Conservation (phyloP, 768 basidiomycete species). For the Boletus sensibilis region DNA sequence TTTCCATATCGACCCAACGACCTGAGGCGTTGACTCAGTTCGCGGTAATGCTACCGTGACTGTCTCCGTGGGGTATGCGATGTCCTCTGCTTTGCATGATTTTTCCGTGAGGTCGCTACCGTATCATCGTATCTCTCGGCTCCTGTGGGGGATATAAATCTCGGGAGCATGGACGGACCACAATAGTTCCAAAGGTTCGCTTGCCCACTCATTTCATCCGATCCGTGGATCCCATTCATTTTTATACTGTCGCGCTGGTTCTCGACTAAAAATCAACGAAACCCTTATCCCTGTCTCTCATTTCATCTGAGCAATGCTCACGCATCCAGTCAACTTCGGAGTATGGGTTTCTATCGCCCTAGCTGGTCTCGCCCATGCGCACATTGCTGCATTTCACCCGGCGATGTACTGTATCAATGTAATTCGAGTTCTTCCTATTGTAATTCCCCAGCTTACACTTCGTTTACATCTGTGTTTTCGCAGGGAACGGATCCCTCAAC, state of each 20-base stretch:
- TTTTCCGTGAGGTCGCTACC: background rate
- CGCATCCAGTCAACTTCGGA: background rate
- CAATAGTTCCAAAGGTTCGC: background rate
- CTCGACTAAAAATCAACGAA: background rate
- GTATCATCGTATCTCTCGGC: background rate
- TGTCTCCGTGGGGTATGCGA: background rate
- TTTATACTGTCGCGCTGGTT: conserved; percentile 8
- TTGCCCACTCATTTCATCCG: background rate
- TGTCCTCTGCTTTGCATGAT: background rate
- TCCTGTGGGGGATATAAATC: conserved; percentile 4
- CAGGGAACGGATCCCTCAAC: background rate
- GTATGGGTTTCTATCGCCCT: conserved; percentile 12
- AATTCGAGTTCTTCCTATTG: background rate
- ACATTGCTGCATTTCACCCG: background rate
- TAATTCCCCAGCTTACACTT: background rate
- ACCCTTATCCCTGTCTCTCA: background rate
- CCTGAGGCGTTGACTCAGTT: background rate
- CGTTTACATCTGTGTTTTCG: background rate
- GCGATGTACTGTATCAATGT: conserved; percentile 14
- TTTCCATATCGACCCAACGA: background rate
- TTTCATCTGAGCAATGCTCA: background rate
- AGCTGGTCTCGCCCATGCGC: conserved; percentile 11
- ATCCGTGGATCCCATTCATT: background rate
- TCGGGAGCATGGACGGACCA: background rate
- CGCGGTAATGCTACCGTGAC: background rate